phyloP scores from a whole-genome alignment of 2,329 filamentous ascomycete genomes.

The Talaromyces sp. region DNA sequence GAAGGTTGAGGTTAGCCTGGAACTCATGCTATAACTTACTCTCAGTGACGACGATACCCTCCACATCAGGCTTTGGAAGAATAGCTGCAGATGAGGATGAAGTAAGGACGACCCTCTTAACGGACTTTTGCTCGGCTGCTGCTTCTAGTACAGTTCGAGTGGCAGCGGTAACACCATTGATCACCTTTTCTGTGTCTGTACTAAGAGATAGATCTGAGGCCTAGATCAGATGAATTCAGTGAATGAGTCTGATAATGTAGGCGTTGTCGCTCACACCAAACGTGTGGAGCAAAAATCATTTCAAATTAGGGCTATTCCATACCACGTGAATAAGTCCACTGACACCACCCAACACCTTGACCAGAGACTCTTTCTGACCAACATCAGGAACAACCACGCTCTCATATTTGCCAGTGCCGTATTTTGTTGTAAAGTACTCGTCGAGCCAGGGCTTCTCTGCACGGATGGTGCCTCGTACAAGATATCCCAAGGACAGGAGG shows the following conservation, averaged over 20 bases:
- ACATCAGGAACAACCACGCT: slow-evolving; percentile 38
- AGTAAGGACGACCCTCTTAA: slow-evolving; percentile 14
- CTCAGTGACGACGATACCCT: not conserved
- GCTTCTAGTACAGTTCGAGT: slow-evolving; percentile 3
- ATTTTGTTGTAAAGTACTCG: slow-evolving; percentile 26
- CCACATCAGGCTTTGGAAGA: not conserved
- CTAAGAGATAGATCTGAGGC: slow-evolving; percentile 8
- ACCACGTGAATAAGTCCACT: slow-evolving; percentile 9
- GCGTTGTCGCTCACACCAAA: not conserved
- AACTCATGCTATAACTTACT: not conserved
- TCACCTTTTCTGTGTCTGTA: slow-evolving; percentile 1
- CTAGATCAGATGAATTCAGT: not conserved
- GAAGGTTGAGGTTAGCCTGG: too few relatives aligned
- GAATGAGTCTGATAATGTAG: not conserved
- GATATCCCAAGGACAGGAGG: slow-evolving; percentile 40
- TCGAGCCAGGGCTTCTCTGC: slow-evolving; percentile 30
- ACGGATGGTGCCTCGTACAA: slow-evolving; percentile 47
- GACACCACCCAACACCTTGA: slow-evolving; percentile 4
- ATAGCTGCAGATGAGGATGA: slow-evolving; percentile 1
- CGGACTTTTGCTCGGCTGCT: slow-evolving; percentile 7
- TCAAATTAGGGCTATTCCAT: not conserved
- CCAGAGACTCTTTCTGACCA: slow-evolving; percentile 25
- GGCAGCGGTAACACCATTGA: not conserved
- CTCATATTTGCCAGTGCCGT: slow-evolving; percentile 30
- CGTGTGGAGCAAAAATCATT: not conserved